A percentile compares a stretch with the other conserved stretches of the same genome.
phyloP scores from a whole-genome alignment of 208 protist species.

The Acanthamoeba triangularis region DNA sequence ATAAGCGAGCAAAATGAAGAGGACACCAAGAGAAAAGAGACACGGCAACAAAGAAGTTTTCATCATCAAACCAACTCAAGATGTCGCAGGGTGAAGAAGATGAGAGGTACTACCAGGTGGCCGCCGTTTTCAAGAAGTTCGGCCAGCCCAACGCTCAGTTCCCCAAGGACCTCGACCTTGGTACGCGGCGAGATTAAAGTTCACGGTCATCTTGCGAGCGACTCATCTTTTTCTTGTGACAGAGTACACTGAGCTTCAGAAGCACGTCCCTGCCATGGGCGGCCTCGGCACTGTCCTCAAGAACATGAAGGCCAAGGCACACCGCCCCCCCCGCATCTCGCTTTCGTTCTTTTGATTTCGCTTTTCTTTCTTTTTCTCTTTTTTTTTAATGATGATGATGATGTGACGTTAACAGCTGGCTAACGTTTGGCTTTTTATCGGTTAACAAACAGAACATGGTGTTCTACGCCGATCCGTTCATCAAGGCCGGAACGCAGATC shows the following conservation, averaged over 20 bases:
- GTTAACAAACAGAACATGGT: conserved; percentile 59
- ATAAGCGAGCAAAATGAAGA: too few species aligned
- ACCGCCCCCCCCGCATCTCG: background rate
- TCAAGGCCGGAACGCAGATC: conserved; percentile 51
- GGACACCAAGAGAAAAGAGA: too few species aligned
- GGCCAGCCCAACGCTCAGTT: conserved; percentile 69
- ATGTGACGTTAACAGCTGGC: background rate
- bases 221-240: background rate
- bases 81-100: conserved; percentile 16
- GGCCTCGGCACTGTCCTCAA: conserved; percentile 69
- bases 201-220: background rate
- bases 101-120: conserved; percentile 58
- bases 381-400: background rate
- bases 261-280: conserved; percentile 62
- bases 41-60: background rate
- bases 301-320: conserved; percentile 67
- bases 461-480: conserved; percentile 60
- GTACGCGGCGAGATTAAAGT: background rate
- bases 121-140: conserved; percentile 4
- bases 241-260: conserved; percentile 60
- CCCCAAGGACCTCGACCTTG: conserved; percentile 50
- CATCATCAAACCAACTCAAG: background rate
- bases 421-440: background rate
- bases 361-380: background rate
- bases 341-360: background rate